These are phyloP conservation scores for Fraxinus nigra DNA, from an alignment of 305 asterid genomes.

Conservation along the genomic window DNA sequence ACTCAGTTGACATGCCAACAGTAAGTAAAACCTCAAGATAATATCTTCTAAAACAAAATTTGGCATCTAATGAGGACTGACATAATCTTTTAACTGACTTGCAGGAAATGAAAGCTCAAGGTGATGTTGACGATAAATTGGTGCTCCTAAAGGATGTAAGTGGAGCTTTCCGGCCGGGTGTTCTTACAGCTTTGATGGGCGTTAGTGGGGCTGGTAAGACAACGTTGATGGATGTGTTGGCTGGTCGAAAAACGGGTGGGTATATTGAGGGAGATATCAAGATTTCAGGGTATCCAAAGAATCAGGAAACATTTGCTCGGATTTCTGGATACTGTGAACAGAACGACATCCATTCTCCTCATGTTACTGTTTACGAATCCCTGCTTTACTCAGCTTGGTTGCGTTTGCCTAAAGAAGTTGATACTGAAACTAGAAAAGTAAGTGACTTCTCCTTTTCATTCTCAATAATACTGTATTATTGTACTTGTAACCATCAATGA, in stretches of 20 bases:
- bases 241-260: constrained; percentile 88
- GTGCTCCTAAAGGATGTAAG: constrained; percentile 60
- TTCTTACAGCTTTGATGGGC: constrained; percentile 88
- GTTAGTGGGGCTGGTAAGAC: constrained; percentile 96
- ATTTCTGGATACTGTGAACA: constrained; percentile 83
- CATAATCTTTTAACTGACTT: background rate
- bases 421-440: constrained; percentile 51
- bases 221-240: constrained; percentile 80
- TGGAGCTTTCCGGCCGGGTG: constrained; percentile 87
- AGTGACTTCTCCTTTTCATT: background rate
- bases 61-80: background rate
- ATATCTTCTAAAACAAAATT: background rate
- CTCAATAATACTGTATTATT: background rate
- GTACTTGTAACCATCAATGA: background rate
- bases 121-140: constrained; percentile 49
- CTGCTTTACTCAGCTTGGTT: constrained; percentile 72
- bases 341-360: constrained; percentile 78
- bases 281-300: constrained; percentile 70
- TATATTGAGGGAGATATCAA: constrained; percentile 61
- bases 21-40: constrained; percentile 28
- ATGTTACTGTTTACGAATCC: constrained; percentile 67
- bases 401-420: constrained; percentile 53
- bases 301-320: constrained; percentile 69
- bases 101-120: constrained; percentile 73
- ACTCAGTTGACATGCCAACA: constrained; percentile 78